Evolutionary conservation across 345 rosid genomes (phyloP), one percentile per base, ranked within the genome.

Genomic region (Toxicodendron radicans): DNA sequence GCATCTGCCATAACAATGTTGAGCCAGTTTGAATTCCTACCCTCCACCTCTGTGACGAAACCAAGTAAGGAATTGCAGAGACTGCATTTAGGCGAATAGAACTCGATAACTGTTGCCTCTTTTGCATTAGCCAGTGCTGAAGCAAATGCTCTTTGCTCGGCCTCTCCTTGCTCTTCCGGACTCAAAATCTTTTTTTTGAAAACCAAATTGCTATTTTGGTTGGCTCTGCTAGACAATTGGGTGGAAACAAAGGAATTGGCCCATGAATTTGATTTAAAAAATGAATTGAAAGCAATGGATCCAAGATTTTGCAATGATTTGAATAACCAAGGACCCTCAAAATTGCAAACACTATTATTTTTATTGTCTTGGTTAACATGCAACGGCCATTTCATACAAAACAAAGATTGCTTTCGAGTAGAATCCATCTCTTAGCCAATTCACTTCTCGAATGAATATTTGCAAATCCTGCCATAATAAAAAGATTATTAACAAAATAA

Each of bases 361-460:
- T 65, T 74, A 2, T 86, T 58, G 24, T 80, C 79, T 46, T 82
- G 82, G 66, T 70, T 78, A 43, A 66, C 75, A 77, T 85, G 87
- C 98, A 95, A 87, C 7, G 96, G 97, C 97, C 92, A 94, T 80
- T 90, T 89, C 73, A 86, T 65, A 83, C 97, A 94, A 78, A 89
- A 83, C 43, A 80, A 72, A 41, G 91, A 81, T 11, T 83, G 48
- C 66, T 88, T 83, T 3, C 84, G 75, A 68, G 66, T 58, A 71
- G 86, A 78, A 45, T 33, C 74, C 73, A 82, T 75, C 81, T 77
- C 77, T 75, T 81, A 20, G 8, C 51, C 32, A 7, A 32, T 52
- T 35, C 38, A 23, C 33, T 17, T 12, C n/a, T 11, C 45, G 18
- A 65, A 9, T 45, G 16, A 17, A 20, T 46, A 45, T 21, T 20